Evolutionary conservation across 2,329 filamentous ascomycete species (phyloP).

Genomic region (Hortaea werneckii): DNA sequence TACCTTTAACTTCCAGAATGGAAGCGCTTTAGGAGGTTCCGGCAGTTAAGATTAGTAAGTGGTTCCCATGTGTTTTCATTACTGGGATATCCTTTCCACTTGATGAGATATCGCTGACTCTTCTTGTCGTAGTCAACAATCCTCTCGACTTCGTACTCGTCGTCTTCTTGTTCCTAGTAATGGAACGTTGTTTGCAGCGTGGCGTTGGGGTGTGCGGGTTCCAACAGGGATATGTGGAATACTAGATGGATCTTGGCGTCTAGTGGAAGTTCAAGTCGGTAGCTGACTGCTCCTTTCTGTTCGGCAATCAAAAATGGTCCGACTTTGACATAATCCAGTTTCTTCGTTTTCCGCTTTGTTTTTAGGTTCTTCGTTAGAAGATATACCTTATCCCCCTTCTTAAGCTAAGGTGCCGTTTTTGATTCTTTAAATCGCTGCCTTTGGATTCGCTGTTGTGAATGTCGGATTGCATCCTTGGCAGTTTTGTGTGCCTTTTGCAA

Average conservation of each 20-base stretch:
- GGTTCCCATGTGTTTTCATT: background rate
- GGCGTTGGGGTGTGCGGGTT: background rate
- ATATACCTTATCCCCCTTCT: conserved; percentile 11
- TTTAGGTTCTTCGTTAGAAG: conserved; percentile 8
- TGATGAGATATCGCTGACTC: background rate
- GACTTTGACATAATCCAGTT: conserved; percentile 11
- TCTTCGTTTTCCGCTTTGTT: conserved; percentile 6
- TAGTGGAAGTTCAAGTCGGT: background rate
- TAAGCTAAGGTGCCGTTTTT: conserved; percentile 8
- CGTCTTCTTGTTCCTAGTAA: background rate
- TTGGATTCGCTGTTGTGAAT: background rate
- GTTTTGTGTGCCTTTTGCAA: background rate
- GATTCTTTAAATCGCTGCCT: background rate
- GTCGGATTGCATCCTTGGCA: background rate
- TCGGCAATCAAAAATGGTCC: conserved; percentile 6
- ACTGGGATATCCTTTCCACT: background rate
- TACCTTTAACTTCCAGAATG: too few relatives aligned
- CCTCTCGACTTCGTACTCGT: background rate
- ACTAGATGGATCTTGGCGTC: background rate
- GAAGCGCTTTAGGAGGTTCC: too few relatives aligned
- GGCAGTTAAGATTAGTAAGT: background rate
- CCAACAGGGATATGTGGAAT: background rate
- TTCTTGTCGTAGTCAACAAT: background rate
- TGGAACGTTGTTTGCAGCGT: background rate
- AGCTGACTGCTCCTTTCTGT: background rate